A percentile compares a stretch with the other conserved stretches of the same genome.
Conservation (phyloP, 2,329 filamentous ascomycete species). For the Monosporascus sp. region DNA sequence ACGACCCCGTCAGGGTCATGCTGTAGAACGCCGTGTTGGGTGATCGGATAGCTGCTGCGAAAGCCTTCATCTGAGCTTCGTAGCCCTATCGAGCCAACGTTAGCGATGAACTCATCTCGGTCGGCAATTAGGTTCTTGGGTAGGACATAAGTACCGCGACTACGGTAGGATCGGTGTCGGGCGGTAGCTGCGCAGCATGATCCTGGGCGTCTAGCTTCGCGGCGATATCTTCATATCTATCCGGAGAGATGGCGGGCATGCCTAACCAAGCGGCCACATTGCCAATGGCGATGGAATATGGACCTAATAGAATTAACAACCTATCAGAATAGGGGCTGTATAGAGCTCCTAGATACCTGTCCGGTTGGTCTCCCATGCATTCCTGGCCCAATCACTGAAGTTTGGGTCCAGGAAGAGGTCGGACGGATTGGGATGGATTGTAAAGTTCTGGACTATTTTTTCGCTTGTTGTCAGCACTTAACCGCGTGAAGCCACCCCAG, state of each 20-base stretch:
- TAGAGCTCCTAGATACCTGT: slow-evolving; percentile 13
- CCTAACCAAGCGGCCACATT: slow-evolving; percentile 32
- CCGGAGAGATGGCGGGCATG: slow-evolving; percentile 28
- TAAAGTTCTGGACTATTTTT: slow-evolving; percentile 20
- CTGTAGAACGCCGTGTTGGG: slow-evolving; percentile 30
- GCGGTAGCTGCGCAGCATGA: slow-evolving; percentile 26
- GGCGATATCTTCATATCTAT: slow-evolving; percentile 27
- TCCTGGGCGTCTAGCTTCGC: slow-evolving; percentile 27
- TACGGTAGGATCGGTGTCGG: slow-evolving; percentile 26
- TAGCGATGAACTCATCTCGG: background rate
- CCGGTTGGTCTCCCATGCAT: slow-evolving; percentile 23
- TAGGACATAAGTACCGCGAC: slow-evolving; percentile 13
- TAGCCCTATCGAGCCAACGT: slow-evolving; percentile 21
- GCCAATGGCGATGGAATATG: slow-evolving; percentile 28
- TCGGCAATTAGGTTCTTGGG: background rate
- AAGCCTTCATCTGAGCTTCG: slow-evolving; percentile 32
- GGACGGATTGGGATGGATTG: slow-evolving; percentile 21
- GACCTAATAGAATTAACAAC: slow-evolving; percentile 13
- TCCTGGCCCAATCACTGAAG: slow-evolving; percentile 22
- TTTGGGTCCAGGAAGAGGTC: slow-evolving; percentile 22
- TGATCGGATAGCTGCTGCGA: slow-evolving; percentile 29
- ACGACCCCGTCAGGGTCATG: background rate
- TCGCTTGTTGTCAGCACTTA: background rate
- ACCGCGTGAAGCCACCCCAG: background rate
- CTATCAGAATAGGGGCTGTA: slow-evolving; percentile 2